A percentile compares a stretch with the other conserved stretches of the same genome.
Evolutionary conservation across 805 yeast genomes (phyloP).

Genomic region (Candida dajiaensis): DNA sequence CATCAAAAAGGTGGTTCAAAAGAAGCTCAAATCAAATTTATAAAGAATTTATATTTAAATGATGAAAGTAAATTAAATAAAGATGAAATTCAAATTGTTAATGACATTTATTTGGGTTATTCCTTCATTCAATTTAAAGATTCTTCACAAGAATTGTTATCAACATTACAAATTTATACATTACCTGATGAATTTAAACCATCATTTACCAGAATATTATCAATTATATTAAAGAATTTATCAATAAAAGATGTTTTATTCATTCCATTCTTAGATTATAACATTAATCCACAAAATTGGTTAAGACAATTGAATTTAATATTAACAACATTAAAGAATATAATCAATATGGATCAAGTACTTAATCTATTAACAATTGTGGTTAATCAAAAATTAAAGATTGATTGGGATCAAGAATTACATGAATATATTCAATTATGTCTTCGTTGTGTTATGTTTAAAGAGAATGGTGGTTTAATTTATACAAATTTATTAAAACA

Average conservation of each 20-base stretch:
- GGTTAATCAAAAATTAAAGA: conserved; percentile 3
- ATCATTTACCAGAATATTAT: not conserved
- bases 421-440: conserved; percentile 30
- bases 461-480: conserved; percentile 5
- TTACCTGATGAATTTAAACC: conserved; percentile 3
- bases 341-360: too few relatives aligned
- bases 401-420: conserved; percentile 16
- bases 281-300: conserved; percentile 13
- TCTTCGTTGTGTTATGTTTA: conserved; percentile 17
- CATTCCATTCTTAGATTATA: conserved; percentile 15
- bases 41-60: conserved; percentile 7
- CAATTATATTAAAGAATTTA: not conserved
- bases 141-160: conserved; percentile 8
- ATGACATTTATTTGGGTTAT: conserved; percentile 15
- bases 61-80: conserved; percentile 3
- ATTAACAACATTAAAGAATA: not conserved
- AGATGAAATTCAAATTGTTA: conserved; percentile 7
- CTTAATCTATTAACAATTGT: conserved; percentile 7
- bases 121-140: conserved; percentile 16
- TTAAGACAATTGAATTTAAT: not conserved
- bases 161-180: conserved; percentile 16
- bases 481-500: conserved; percentile 7
- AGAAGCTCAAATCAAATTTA: conserved; percentile 10
- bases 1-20: conserved; percentile 15
- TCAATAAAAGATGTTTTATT: conserved; percentile 5